These are phyloP conservation scores for Mycena belliarum DNA, from an alignment of 768 basidiomycete genomes.

Conservation along the genomic window DNA sequence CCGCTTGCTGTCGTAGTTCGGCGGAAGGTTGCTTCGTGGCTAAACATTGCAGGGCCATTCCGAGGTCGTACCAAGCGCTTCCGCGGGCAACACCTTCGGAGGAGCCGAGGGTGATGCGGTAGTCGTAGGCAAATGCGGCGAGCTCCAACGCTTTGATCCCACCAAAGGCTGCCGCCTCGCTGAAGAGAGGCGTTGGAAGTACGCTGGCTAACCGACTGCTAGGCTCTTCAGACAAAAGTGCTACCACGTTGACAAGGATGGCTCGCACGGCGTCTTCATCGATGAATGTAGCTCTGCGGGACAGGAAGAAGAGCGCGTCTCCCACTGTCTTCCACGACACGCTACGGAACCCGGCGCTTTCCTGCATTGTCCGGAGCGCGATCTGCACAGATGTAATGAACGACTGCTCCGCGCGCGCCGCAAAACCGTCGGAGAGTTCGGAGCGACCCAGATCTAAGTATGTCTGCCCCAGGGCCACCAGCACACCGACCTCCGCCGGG, in stretches of 20 bases:
- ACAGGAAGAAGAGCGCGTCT: conserved; percentile 74
- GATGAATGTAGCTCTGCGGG: conserved; percentile 48
- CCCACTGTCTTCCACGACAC: conserved; percentile 84
- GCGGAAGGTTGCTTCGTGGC: conserved; percentile 31
- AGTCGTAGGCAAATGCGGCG: conserved; percentile 60
- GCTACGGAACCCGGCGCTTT: conserved; percentile 62
- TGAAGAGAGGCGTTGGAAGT: conserved; percentile 33
- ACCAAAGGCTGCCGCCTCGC: conserved; percentile 26
- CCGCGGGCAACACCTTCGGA: conserved; percentile 51
- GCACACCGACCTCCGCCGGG: conserved; percentile 71
- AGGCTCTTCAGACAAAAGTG: conserved; percentile 40
- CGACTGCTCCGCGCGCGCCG: conserved; percentile 71
- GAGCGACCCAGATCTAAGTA: conserved; percentile 69
- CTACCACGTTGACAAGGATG: conserved; percentile 34
- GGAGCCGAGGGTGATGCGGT: conserved; percentile 57
- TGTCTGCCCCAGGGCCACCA: conserved; percentile 70
- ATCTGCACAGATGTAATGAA: conserved; percentile 61
- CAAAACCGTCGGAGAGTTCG: conserved; percentile 70
- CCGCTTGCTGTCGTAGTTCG: conserved; percentile 33
- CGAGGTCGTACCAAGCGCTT: conserved; percentile 76
- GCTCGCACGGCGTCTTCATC: conserved; percentile 42
- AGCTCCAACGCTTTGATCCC: conserved; percentile 46
- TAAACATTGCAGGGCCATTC: conserved; percentile 58
- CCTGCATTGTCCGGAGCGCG: conserved; percentile 49
- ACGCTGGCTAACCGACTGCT: conserved; percentile 44